phyloP scores from a whole-genome alignment of 1,284 basidiomycete genomes.

The Tilletia indica region DNA sequence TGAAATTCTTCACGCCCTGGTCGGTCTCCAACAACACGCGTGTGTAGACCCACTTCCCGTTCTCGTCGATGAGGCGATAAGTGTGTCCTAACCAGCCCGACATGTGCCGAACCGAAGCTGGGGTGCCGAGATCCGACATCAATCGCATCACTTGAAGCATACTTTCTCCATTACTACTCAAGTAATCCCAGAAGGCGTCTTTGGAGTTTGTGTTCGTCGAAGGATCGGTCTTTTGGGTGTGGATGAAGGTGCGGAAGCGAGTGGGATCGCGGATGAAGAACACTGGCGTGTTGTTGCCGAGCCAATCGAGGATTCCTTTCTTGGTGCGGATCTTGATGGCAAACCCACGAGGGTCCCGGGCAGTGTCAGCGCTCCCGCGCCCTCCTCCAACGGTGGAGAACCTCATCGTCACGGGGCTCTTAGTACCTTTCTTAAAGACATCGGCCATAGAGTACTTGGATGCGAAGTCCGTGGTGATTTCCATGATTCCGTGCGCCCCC shows the following conservation, averaged over 20 bases:
- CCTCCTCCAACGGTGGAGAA: conserved; percentile 46
- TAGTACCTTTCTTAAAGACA: conserved; percentile 31
- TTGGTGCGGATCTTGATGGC: conserved; percentile 41
- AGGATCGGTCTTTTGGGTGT: conserved; percentile 43
- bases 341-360: conserved; percentile 43
- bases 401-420: conserved; percentile 33
- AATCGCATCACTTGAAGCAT: not conserved
- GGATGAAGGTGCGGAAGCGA: conserved; percentile 46
- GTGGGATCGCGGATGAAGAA: conserved; percentile 43
- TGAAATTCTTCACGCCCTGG: conserved; percentile 30
- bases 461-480: conserved; percentile 40
- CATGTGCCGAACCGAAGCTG: conserved; percentile 33
- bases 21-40: conserved; percentile 42
- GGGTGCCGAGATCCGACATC: conserved; percentile 31
- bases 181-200: conserved; percentile 3
- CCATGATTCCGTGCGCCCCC: conserved; percentile 43
- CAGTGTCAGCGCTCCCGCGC: conserved; percentile 35
- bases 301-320: conserved; percentile 33
- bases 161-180: not conserved
- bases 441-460: conserved; percentile 29
- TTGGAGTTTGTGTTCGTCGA: conserved; percentile 20
- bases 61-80: conserved; percentile 40
- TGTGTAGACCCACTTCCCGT: conserved; percentile 40
- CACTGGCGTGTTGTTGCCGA: conserved; percentile 36
- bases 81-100: conserved; percentile 43